Percentiles rank a stretch among this genome's conserved stretches.
Conservation (phyloP, 129 eudicot genomes). For the Artemisia argyi region DNA sequence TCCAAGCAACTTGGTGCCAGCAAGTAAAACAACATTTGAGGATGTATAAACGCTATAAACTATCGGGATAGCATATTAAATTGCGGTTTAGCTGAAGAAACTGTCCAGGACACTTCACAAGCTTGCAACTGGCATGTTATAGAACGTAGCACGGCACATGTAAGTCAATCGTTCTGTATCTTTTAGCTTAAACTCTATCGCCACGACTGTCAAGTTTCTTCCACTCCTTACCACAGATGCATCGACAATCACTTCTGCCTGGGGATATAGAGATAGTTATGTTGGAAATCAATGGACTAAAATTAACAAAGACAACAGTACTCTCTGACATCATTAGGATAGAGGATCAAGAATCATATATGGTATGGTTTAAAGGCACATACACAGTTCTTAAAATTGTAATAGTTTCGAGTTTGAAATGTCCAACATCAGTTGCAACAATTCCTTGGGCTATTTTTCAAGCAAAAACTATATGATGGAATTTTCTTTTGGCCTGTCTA, state of each 20-base stretch:
- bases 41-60: background rate
- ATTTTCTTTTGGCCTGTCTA: background rate
- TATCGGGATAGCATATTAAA: background rate
- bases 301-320: background rate
- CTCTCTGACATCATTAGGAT: background rate
- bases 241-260: conserved; percentile 66
- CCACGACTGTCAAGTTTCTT: conserved; percentile 25
- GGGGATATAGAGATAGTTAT: conserved; percentile 8
- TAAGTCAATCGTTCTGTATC: conserved; percentile 47
- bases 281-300: background rate
- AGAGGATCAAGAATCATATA: background rate
- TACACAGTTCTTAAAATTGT: too few relatives aligned
- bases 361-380: too few relatives aligned
- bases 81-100: conserved; percentile 12
- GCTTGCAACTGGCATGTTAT: conserved; percentile 67
- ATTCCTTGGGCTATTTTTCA: background rate
- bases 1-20: background rate
- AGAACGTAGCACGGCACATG: conserved; percentile 76
- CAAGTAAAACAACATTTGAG: background rate
- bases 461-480: conserved; percentile 3
- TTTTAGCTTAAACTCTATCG: conserved; percentile 28
- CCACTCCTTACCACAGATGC: conserved; percentile 81
- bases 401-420: background rate
- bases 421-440: background rate
- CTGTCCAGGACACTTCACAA: conserved; percentile 28